Base-by-base conservation (phyloP, 371 early-diverging fungal genomes). In the Mortierella sp. region DNA sequence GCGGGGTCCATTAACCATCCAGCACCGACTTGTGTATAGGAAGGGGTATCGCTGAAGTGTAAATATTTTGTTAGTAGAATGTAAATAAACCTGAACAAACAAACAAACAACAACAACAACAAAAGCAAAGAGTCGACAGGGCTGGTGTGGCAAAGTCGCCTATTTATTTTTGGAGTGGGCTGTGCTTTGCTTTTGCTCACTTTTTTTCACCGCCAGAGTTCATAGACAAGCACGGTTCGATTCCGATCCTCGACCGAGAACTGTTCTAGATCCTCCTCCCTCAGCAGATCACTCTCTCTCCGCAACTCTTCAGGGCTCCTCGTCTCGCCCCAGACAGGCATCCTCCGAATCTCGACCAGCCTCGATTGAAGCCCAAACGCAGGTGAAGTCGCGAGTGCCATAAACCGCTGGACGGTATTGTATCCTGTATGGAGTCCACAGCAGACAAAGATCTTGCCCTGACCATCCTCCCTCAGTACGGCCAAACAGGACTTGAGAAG, bases 371-470 rank as follows among this genome's bases (percentile, higher is more conserved):
- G 63, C 1, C 78, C 82, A 41, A 70, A 82, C 11, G 24, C 40
- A 3, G 37, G 44, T 0, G 72, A 68, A 13, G 40, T 53, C 2
- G 83, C 83, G 55, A 83, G 39, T 8, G 69, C 34, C 76, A 83
- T 5, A 61, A 82, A 82, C 43, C 72, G 61, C 41, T 78, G 75
- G 5, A 83, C 83, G n/a, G 73, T 40, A 37, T 48, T 50, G 55
- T 72, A 75, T 0, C 83, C 79, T 1, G 83, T 69, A 58, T 82
- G 82, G 9, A 82, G 70, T 11, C 82, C 82, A 58, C 82, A 82
- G 34, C 82, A 82, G 26, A 82, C 71, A 58, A 82, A 45, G 29
- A 82, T 72, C 78, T 67, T 71, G 61, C 82, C 78, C n/a, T 10
- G 53, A 24, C 40, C 19, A 1, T 43, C 40, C 48, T 67, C 67